Conservation (phyloP, 495 filamentous ascomycete species). For the Entonaema liquescens region DNA sequence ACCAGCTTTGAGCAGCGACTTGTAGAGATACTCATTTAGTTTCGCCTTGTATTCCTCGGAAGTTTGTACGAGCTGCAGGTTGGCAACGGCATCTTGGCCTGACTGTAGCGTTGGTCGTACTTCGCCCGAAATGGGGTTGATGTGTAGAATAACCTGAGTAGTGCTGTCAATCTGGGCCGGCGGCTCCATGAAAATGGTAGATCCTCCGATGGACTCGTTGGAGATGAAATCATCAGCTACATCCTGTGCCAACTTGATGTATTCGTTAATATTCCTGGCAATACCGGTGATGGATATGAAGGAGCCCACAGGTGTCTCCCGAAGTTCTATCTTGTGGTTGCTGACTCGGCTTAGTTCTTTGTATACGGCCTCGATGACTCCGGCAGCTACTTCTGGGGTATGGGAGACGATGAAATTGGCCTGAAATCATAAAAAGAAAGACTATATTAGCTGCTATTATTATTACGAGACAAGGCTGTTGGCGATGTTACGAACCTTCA, state of each 20-base stretch:
- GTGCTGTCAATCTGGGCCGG: slow-evolving; percentile 10
- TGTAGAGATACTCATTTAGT: slow-evolving; percentile 34
- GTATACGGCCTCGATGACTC: slow-evolving; percentile 35
- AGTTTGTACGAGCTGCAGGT: background rate
- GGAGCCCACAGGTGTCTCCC: background rate
- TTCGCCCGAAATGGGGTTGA: background rate
- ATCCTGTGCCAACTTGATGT: slow-evolving; percentile 41
- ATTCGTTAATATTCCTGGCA: slow-evolving; percentile 11
- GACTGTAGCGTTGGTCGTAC: slow-evolving; percentile 19
- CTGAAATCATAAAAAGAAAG: slow-evolving; percentile 13
- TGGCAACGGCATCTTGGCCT: background rate
- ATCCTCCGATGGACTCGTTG: slow-evolving; percentile 1
- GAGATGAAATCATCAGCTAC: slow-evolving; percentile 37
- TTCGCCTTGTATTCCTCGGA: slow-evolving; percentile 18
- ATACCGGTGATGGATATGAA: slow-evolving; percentile 28
- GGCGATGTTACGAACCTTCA: slow-evolving; percentile 8
- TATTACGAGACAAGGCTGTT: background rate
- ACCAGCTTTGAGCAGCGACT: slow-evolving; percentile 37
- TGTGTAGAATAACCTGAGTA: slow-evolving; percentile 25
- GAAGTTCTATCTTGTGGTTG: slow-evolving; percentile 20
- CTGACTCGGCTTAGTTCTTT: slow-evolving; percentile 31
- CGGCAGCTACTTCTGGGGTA: slow-evolving; percentile 19
- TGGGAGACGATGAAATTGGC: slow-evolving; percentile 38
- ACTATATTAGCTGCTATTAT: slow-evolving; percentile 4
- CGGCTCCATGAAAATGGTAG: slow-evolving; percentile 36